phyloP scores from a whole-genome alignment of 768 basidiomycete species.

The Russula virescens region DNA sequence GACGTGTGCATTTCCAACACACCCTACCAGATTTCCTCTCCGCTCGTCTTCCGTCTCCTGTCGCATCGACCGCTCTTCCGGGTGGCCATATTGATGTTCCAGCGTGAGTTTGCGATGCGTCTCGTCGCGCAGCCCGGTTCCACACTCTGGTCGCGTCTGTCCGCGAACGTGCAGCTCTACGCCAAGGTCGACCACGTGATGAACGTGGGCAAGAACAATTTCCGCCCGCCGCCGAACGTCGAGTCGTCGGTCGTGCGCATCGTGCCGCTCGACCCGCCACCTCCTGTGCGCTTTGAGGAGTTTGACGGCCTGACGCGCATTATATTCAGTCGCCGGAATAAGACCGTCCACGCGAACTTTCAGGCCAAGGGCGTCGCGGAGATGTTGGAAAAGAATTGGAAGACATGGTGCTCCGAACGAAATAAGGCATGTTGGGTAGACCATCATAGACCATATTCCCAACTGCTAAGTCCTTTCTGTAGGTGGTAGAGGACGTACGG shows the following conservation, averaged over 20 bases:
- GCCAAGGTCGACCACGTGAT: constrained; percentile 94
- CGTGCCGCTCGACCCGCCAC: constrained; percentile 90
- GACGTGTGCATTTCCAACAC: constrained; percentile 99
- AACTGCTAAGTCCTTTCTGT: neutral
- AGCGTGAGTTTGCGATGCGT: constrained; percentile 94
- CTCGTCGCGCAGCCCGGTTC: constrained; percentile 82
- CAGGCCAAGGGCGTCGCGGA: constrained; percentile 91
- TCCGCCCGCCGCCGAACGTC: constrained; percentile 91
- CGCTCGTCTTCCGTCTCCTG: constrained; percentile 92
- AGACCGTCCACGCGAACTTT: constrained; percentile 84
- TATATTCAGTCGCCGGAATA: constrained; percentile 85
- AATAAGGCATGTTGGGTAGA: constrained; percentile 36
- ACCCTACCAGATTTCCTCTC: constrained; percentile 98
- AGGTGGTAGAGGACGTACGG: constrained; percentile 7
- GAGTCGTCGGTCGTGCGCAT: constrained; percentile 90
- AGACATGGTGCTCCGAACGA: constrained; percentile 85
- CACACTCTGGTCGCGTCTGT: constrained; percentile 86
- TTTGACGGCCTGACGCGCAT: constrained; percentile 94
- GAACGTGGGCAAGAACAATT: constrained; percentile 96
- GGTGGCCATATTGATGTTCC: constrained; percentile 98
- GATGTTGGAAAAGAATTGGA: constrained; percentile 90
- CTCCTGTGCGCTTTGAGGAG: constrained; percentile 93
- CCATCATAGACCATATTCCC: neutral
- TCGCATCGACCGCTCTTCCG: constrained; percentile 95
- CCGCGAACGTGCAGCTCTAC: constrained; percentile 96